These are phyloP conservation scores for Esteya vermicola DNA, from an alignment of 2,329 filamentous ascomycete species.

Conservation along the genomic window DNA sequence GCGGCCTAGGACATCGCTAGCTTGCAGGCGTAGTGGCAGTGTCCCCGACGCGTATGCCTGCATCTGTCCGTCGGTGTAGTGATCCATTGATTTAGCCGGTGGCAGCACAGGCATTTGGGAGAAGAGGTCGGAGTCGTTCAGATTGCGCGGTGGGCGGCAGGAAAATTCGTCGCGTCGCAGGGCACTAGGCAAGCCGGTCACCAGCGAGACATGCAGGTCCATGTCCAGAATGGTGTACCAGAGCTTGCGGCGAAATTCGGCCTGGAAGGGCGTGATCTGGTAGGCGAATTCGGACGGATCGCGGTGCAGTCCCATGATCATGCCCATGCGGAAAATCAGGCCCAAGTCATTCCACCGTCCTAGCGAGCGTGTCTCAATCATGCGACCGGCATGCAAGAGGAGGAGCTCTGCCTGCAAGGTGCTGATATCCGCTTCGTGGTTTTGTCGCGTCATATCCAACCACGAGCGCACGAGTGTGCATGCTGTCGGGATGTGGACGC, in stretches of 20 bases:
- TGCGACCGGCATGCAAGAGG: constrained; percentile 36
- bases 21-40: constrained; percentile 31
- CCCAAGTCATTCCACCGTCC: constrained; percentile 42
- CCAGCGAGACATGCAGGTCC: constrained; percentile 39
- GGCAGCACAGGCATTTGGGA: constrained; percentile 34
- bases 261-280: constrained; percentile 33
- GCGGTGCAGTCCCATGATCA: constrained; percentile 44
- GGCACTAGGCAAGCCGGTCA: constrained; percentile 34
- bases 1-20: constrained; percentile 33
- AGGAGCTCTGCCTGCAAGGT: constrained; percentile 40
- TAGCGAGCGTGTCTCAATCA: constrained; percentile 32
- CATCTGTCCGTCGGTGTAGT: constrained; percentile 36
- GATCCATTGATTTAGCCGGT: constrained; percentile 32
- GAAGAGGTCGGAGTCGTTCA: constrained; percentile 35
- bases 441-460: constrained; percentile 36
- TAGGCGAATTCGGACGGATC: constrained; percentile 37
- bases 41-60: constrained; percentile 40
- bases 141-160: constrained; percentile 35
- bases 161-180: constrained; percentile 39
- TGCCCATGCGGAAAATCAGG: constrained; percentile 39
- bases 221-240: constrained; percentile 44
- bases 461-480: constrained; percentile 39
- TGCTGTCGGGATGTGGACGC: constrained; percentile 42
- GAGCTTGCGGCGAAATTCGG: constrained; percentile 37
- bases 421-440: constrained; percentile 35